Evolutionary conservation across 352 stramenopile species (phyloP).

Genomic region (Globisporangium heterothallicum): DNA sequence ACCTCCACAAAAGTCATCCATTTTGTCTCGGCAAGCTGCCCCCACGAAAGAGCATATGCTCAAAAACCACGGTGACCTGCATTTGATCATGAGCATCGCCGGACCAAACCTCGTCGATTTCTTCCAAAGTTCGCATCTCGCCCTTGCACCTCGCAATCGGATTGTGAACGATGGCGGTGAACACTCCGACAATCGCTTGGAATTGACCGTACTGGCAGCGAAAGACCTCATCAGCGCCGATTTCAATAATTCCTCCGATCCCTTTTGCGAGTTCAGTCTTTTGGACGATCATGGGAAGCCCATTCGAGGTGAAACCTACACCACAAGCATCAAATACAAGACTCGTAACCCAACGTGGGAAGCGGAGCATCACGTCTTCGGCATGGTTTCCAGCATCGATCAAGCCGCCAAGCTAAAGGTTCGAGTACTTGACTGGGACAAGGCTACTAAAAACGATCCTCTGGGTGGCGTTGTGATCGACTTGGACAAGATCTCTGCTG

Average conservation of each 20-base stretch:
- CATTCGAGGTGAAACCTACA: conserved; percentile 46
- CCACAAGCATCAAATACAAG: conserved; percentile 46
- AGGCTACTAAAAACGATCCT: conserved; percentile 45
- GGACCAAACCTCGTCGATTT: conserved; percentile 65
- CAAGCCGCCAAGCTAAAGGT: conserved; percentile 45
- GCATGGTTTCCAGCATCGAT: conserved; percentile 52
- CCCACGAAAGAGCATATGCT: conserved; percentile 37
- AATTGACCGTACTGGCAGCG: conserved; percentile 50
- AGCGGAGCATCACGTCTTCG: conserved; percentile 60
- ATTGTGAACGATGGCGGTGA: conserved; percentile 42
- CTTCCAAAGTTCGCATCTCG: conserved; percentile 37
- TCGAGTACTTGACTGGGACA: conserved; percentile 49
- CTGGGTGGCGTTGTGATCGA: conserved; percentile 43
- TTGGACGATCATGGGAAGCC: conserved; percentile 44
- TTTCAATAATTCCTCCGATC: conserved; percentile 58
- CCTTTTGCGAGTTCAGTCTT: conserved; percentile 55
- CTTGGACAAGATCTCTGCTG: conserved; percentile 41
- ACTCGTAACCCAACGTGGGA: conserved; percentile 55
- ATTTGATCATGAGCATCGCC: conserved; percentile 54
- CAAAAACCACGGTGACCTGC: conserved; percentile 50
- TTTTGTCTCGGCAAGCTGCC: conserved; percentile 20
- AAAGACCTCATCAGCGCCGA: conserved; percentile 48
- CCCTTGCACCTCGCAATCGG: conserved; percentile 28
- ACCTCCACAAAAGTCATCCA: conserved; percentile 26
- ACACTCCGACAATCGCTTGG: conserved; percentile 66